Conservation (phyloP, 176 grass and related monocot species). For the Ananas comosus region DNA sequence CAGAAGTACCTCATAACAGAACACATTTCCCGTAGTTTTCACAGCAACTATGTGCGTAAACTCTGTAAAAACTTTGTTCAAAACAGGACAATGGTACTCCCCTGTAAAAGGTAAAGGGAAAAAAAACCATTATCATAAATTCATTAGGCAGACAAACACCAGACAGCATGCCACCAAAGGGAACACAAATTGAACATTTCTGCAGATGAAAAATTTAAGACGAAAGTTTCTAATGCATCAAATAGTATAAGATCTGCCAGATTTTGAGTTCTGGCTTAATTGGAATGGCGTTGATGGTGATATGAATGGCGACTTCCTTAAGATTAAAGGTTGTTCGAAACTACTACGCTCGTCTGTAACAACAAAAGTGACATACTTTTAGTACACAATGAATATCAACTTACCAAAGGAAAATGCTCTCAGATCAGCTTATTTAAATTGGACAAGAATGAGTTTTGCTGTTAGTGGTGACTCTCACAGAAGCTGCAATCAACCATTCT, state of each 20-base stretch:
- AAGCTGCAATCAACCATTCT: no score
- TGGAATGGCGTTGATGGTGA: neutral
- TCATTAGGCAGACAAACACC: no score
- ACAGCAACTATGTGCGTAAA: slow-evolving; percentile 97
- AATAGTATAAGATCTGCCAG: neutral
- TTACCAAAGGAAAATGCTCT: no score
- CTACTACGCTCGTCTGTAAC: no score
- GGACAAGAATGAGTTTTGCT: neutral
- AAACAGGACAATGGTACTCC: slow-evolving; percentile 85
- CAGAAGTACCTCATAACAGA: slow-evolving; percentile 72
- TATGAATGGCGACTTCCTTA: no score
- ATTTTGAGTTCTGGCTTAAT: neutral
- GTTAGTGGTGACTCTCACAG: neutral
- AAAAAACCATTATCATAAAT: neutral
- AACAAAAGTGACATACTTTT: no score
- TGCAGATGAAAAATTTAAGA: neutral
- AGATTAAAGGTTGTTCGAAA: no score
- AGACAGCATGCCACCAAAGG: neutral
- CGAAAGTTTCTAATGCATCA: neutral
- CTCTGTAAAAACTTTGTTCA: slow-evolving; percentile 95
- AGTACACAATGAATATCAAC: no score
- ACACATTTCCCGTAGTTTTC: slow-evolving; percentile 98
- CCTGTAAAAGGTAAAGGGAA: slow-evolving; percentile 30
- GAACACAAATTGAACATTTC: neutral
- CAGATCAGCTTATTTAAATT: no score